Conservation (phyloP, 805 yeast species). For the Trichomonascus vanleenenianus region DNA sequence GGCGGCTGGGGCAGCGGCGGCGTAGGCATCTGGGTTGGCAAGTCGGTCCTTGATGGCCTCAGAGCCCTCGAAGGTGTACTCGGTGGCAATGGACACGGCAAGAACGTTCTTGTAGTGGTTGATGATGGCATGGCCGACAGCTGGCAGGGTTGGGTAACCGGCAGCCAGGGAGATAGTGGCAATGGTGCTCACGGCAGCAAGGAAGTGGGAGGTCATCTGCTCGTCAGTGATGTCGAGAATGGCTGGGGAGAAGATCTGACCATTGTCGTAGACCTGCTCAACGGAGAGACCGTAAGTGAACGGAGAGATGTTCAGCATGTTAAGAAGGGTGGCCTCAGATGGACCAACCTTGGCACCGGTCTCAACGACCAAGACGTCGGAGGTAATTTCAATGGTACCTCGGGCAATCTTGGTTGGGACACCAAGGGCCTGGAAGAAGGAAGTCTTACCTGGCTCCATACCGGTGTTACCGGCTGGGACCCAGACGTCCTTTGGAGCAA, state of each 20-base stretch:
- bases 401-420: conserved; percentile 99
- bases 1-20: conserved; percentile 98
- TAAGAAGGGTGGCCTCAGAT: conserved; percentile 96
- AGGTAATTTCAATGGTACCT: conserved; percentile 99
- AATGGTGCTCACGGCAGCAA: conserved; percentile 85
- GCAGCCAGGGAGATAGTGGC: conserved; percentile 95
- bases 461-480: conserved; percentile 99
- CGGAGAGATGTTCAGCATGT: conserved; percentile 99
- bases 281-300: conserved; percentile 98
- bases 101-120: conserved; percentile 99
- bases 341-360: conserved; percentile 91
- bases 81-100: conserved; percentile 97
- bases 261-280: conserved; percentile 96
- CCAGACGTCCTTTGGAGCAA: conserved; percentile 97
- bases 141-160: conserved; percentile 99
- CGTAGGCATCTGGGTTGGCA: conserved; percentile 99
- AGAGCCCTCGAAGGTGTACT: conserved; percentile 98
- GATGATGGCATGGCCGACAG: conserved; percentile 97
- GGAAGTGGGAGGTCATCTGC: conserved; percentile 87
- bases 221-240: conserved; percentile 98
- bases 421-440: conserved; percentile 99
- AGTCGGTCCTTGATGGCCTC: conserved; percentile 99
- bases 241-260: conserved; percentile 94
- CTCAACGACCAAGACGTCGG: conserved; percentile 91
- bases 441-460: conserved; percentile 99